phyloP scores from a whole-genome alignment of 2,329 filamentous ascomycete genomes.

The Colletotrichum sp. region DNA sequence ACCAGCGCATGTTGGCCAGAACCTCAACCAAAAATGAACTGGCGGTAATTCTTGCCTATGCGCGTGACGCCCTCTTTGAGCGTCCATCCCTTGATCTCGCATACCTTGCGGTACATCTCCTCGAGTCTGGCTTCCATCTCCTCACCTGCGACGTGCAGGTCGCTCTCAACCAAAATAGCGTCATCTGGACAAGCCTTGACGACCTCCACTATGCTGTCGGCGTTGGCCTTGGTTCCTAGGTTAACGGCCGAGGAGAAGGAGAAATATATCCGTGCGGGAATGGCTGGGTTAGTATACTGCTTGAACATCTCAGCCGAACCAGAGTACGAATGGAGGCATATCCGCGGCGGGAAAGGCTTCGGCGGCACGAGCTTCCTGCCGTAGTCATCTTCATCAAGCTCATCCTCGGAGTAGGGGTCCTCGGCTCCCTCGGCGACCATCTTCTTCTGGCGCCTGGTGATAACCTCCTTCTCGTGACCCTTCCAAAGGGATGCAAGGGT shows the following conservation, averaged over 20 bases:
- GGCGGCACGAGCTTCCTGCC: not conserved
- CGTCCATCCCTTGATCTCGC: constrained; percentile 77
- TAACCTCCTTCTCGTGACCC: constrained; percentile 67
- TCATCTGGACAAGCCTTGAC: constrained; percentile 78
- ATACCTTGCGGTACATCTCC: constrained; percentile 77
- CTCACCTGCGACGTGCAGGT: constrained; percentile 82
- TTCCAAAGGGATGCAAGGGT: constrained; percentile 70
- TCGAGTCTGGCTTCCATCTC: constrained; percentile 81
- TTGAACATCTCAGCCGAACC: constrained; percentile 76
- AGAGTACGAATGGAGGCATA: constrained; percentile 95
- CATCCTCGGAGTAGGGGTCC: constrained; percentile 45
- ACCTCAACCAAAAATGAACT: constrained; percentile 72
- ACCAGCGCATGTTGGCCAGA: not conserved
- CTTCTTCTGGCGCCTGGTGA: constrained; percentile 64
- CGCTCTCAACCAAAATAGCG: constrained; percentile 85
- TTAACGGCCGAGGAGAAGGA: constrained; percentile 90
- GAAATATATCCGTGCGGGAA: constrained; percentile 82
- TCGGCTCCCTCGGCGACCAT: constrained; percentile 53
- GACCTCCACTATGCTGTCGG: constrained; percentile 62
- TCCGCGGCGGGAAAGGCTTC: constrained; percentile 80
- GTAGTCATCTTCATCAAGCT: constrained; percentile 25
- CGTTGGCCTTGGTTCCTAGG: constrained; percentile 58
- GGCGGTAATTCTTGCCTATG: constrained; percentile 76
- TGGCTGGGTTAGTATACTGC: constrained; percentile 75
- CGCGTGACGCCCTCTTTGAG: constrained; percentile 72